phyloP scores from a whole-genome alignment of 164 flowering plant species.

The Platanus orientalis region DNA sequence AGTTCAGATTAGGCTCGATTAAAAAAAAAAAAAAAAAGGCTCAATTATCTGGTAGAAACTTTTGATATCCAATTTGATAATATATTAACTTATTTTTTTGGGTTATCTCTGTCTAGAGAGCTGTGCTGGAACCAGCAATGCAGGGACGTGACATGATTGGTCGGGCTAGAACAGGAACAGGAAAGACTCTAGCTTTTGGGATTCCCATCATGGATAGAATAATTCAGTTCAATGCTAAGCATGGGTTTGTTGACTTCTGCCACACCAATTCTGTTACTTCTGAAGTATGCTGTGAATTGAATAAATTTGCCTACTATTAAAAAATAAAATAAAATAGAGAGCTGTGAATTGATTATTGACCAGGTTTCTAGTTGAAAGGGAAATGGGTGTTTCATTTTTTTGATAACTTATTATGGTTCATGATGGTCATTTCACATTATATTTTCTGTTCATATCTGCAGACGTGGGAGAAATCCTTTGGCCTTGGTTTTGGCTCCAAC shows the following conservation, averaged over 20 bases:
- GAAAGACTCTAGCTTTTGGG: constrained; percentile 96
- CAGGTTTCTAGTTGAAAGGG: neutral
- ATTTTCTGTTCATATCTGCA: constrained; percentile 14
- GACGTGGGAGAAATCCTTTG: constrained; percentile 62
- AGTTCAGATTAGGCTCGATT: neutral
- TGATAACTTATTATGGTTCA: neutral
- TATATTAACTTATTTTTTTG: neutral
- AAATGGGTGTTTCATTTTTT: neutral
- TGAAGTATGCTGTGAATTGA: neutral
- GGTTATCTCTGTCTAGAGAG: constrained; percentile 46
- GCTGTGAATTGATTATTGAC: neutral
- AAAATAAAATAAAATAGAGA: too few relatives aligned
- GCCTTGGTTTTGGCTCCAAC: constrained; percentile 76
- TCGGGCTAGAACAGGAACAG: constrained; percentile 70
- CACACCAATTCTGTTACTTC: neutral
- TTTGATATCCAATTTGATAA: neutral
- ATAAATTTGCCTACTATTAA: neutral
- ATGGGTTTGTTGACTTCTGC: constrained; percentile 54
- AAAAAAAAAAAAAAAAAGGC: too few relatives aligned
- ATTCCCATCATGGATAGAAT: constrained; percentile 88
- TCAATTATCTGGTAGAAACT: too few relatives aligned
- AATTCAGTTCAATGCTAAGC: constrained; percentile 56
- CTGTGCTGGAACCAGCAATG: constrained; percentile 37
- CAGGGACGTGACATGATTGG: constrained; percentile 2
- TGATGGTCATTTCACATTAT: neutral